phyloP scores from a whole-genome alignment of 805 yeast genomes.

The Nakazawaea peltata region DNA sequence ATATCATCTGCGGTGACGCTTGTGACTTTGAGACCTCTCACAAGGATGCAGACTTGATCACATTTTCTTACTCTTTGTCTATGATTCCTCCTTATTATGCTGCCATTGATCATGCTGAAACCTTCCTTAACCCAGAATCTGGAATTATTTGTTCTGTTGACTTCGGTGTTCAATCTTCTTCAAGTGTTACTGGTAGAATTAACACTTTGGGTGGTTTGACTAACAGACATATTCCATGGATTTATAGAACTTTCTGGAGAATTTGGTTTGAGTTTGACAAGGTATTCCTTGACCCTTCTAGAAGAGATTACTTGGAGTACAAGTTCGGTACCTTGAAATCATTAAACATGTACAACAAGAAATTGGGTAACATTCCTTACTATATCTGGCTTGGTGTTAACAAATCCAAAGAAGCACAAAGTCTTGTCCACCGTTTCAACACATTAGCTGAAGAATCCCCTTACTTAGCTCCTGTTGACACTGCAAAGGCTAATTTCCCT shows the following conservation, averaged over 20 bases:
- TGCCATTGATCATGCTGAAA: slow-evolving; percentile 60
- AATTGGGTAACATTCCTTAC: slow-evolving; percentile 70
- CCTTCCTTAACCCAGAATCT: slow-evolving; percentile 36
- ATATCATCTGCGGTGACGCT: slow-evolving; percentile 68
- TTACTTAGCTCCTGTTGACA: slow-evolving; percentile 50
- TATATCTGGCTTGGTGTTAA: slow-evolving; percentile 79
- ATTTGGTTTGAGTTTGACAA: slow-evolving; percentile 83
- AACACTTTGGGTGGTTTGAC: slow-evolving; percentile 70
- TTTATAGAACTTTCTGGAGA: slow-evolving; percentile 75
- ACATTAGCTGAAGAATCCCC: slow-evolving; percentile 79
- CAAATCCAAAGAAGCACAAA: slow-evolving; percentile 41
- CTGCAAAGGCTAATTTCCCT: slow-evolving; percentile 25
- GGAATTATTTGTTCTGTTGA: slow-evolving; percentile 71
- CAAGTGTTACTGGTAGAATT: slow-evolving; percentile 57
- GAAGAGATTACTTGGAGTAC: slow-evolving; percentile 79
- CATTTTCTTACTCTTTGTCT: slow-evolving; percentile 74
- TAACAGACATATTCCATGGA: slow-evolving; percentile 70
- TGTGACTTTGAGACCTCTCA: slow-evolving; percentile 52
- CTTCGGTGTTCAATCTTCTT: slow-evolving; percentile 68
- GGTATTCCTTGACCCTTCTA: slow-evolving; percentile 69
- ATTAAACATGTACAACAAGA: slow-evolving; percentile 54
- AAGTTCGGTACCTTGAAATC: slow-evolving; percentile 77
- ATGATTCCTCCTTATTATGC: slow-evolving; percentile 84
- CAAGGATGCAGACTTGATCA: slow-evolving; percentile 56
- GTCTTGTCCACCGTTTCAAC: slow-evolving; percentile 46